Evolutionary conservation across 805 yeast genomes (phyloP), one percentile per base, ranked within the genome.

Genomic region (Henningerozyma blattae): DNA sequence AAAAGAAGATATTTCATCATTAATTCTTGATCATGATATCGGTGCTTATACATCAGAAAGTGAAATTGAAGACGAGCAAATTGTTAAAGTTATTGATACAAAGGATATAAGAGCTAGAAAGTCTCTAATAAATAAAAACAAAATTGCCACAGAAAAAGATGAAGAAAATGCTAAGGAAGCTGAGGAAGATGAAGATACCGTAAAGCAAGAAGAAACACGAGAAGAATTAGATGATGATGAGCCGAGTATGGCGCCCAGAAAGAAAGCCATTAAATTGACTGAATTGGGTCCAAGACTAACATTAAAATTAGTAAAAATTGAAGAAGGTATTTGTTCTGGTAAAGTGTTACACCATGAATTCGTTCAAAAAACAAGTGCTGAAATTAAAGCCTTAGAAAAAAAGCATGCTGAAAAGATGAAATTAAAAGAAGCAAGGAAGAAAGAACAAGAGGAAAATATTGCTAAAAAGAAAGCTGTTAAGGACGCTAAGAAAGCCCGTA

Each of bases 251-350:
- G 6, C 32, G 8, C 52, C 58, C 19, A 64, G 61, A 34, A 86
- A 85, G 58, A 74, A 82, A 48, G 97, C 98, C 1, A 83, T 91
- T 46, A 87, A 85, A 54, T 65, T 91, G 33, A 83, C 89, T 1
- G 98, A 91, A 57, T 63, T 89, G 32, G 98, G 98, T 0, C 98
- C 98, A 25, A 70, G 98, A 44, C 59, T 91, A 57, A 74, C 72
- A 45, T 62, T 91, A 57, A 65, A 75, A 33, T 62, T 91, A 37
- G 62, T 79, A 32, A 91, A 91, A 61, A 83, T 91, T 34, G 96
- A 89, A 59, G 97, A 89, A 51, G 94, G 91, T 14, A 70, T 83
- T 16, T 89, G 95, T 38, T 64, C 77, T 0, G 95, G 96, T 34
- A 87, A 84, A 60, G 84, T 91, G 14, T 58, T 91, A 40, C 84